These are phyloP conservation scores for Fraxinus velutina DNA, from an alignment of 305 asterid genomes.

Conservation along the genomic window DNA sequence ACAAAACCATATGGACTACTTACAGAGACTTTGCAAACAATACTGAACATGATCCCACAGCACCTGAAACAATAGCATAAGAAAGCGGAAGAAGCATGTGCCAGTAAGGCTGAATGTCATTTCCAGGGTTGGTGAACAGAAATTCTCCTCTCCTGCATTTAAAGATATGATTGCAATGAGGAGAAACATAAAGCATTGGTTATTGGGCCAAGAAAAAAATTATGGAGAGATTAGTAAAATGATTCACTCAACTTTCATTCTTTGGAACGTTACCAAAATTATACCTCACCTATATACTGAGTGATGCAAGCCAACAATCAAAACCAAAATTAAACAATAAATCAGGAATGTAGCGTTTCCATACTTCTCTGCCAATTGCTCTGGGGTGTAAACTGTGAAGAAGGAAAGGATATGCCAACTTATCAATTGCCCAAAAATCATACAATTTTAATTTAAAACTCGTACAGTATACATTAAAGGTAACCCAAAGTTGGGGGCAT, in stretches of 20 bases:
- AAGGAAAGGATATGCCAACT: conserved; percentile 20
- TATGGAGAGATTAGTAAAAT: conserved; percentile 6
- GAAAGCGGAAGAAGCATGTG: conserved; percentile 88
- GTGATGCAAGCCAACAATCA: conserved; percentile 69
- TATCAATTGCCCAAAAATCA: background rate
- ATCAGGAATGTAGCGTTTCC: conserved; percentile 69
- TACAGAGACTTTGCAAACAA: conserved; percentile 93
- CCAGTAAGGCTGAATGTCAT: conserved; percentile 70
- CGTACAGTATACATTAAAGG: background rate
- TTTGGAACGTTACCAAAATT: conserved; percentile 15
- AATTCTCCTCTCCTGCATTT: conserved; percentile 74
- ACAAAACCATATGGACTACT: conserved; percentile 31
- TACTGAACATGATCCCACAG: conserved; percentile 91
- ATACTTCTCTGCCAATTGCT: conserved; percentile 90
- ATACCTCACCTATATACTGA: conserved; percentile 62
- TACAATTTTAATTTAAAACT: conserved; percentile 1
- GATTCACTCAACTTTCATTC: conserved; percentile 20
- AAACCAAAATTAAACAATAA: conserved; percentile 75
- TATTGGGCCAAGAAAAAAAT: conserved; percentile 10
- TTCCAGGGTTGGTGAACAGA: conserved; percentile 57
- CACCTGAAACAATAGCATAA: conserved; percentile 94
- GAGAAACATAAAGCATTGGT: conserved; percentile 3
- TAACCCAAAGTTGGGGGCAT: conserved; percentile 15
- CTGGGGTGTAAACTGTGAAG: conserved; percentile 78
- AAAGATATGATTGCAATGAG: conserved; percentile 27